Evolutionary conservation across 768 basidiomycete species (phyloP).

Genomic region (Hydnomerulius pinastri): DNA sequence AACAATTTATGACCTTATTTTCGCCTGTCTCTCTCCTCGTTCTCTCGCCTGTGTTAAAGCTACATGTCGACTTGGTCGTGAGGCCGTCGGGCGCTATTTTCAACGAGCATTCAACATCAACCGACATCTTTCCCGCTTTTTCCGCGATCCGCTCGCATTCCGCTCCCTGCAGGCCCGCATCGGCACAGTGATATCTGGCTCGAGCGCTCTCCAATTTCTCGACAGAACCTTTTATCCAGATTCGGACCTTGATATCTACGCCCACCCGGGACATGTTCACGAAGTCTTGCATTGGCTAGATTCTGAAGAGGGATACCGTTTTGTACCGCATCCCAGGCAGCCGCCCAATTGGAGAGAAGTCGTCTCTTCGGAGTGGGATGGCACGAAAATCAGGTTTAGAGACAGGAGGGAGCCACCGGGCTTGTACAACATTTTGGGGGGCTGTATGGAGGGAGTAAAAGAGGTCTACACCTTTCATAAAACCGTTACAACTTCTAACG

Average conservation of each 20-base stretch:
- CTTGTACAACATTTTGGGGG: background rate
- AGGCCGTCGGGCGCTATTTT: conserved; percentile 14
- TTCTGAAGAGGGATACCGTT: conserved; percentile 27
- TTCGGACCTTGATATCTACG: conserved; percentile 51
- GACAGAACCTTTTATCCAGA: conserved; percentile 40
- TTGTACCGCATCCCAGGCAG: conserved; percentile 21
- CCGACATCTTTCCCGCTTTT: conserved; percentile 32
- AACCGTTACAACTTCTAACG: conserved; percentile 11
- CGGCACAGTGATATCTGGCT: conserved; percentile 49
- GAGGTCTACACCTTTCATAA: conserved; percentile 24
- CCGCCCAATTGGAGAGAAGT: conserved; percentile 12
- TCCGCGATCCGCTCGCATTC: conserved; percentile 33
- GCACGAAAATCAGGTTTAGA: background rate
- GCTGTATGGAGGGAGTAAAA: conserved; percentile 8
- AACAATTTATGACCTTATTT: conserved; percentile 9
- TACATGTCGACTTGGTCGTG: conserved; percentile 16
- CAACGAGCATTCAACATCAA: conserved; percentile 31
- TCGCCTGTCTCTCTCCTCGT: conserved; percentile 15
- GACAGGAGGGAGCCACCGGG: conserved; percentile 16
- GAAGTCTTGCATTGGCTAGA: conserved; percentile 36
- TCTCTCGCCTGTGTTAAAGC: conserved; percentile 17
- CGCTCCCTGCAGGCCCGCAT: conserved; percentile 41
- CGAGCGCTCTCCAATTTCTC: conserved; percentile 49
- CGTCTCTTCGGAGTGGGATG: conserved; percentile 8
- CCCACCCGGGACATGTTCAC: conserved; percentile 22